Base-by-base conservation (phyloP, 805 yeast species). In the Nakazawaea ishiwadae region DNA sequence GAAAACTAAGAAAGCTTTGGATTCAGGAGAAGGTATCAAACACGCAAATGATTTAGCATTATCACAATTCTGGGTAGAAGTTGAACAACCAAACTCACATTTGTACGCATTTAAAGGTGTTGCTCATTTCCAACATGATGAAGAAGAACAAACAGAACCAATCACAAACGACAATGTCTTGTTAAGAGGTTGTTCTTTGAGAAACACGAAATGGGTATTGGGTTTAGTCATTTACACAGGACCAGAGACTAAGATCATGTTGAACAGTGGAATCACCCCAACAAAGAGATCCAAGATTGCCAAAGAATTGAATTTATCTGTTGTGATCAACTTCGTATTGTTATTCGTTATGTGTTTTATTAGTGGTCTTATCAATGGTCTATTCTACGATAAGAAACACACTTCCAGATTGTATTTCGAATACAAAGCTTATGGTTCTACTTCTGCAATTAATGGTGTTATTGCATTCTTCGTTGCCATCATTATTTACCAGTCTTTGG, bases 61-160 rank as follows among this genome's bases (percentile, higher is more conserved):
- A 51, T 63, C 76, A 39, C 70, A 69, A 48, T 83, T 83, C 50
- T 75, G 82, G 75, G 62, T 84, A n/a, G 87, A 84, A 50, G 75
- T 84, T 65, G 93, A 85, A 62, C 91, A 89, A 6, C 95, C 95
- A 12, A 88, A 84, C 58, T 74, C 89, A 1, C 84, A 83, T 55
- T 65, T 85, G 48, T 85, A 85, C 58, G 71, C 80, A 31, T 85
- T 84, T 53, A 85, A 83, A 56, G 95, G 93, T 48, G 81, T 79
- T 50, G 53, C 82, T 47, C 75, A 71, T 49, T 76, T 72, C 42
- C 54, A 54, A 39, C 65, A 64, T 37, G 74, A 73, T 37, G 58
- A 57, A 23, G 66, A 65, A 39, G 47, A 59, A 12, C 50, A 59
- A 29, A 72, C 78, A 58, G 93, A 84, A 58, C 74, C 90, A 4